phyloP scores from a whole-genome alignment of 768 basidiomycete species.

The Agaricus blazei region DNA sequence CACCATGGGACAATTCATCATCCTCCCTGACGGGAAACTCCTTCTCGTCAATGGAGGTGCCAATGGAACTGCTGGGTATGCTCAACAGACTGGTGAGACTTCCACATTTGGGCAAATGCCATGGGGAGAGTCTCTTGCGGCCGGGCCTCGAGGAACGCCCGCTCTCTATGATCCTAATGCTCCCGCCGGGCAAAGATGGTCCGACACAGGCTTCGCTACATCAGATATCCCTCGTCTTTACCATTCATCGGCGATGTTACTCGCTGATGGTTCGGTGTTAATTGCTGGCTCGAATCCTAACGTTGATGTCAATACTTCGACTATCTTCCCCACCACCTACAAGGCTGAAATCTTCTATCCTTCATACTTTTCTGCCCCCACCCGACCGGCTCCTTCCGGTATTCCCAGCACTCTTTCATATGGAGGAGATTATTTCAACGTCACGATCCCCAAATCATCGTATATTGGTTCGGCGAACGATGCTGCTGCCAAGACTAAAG shows the following conservation, averaged over 20 bases:
- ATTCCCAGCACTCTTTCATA: slow-evolving; percentile 76
- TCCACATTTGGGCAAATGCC: slow-evolving; percentile 50
- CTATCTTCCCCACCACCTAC: slow-evolving; percentile 72
- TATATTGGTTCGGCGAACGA: slow-evolving; percentile 65
- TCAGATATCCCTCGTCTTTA: slow-evolving; percentile 78
- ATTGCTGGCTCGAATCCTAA: slow-evolving; percentile 95
- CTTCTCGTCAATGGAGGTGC: slow-evolving; percentile 76
- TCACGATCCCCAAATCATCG: slow-evolving; percentile 60
- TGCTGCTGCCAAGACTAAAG: slow-evolving; percentile 68
- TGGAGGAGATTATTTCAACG: slow-evolving; percentile 76
- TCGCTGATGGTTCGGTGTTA: slow-evolving; percentile 82
- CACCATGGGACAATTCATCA: slow-evolving; percentile 91
- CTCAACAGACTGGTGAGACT: slow-evolving; percentile 49
- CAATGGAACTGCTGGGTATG: slow-evolving; percentile 89
- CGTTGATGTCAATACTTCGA: slow-evolving; percentile 65
- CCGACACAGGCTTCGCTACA: slow-evolving; percentile 53
- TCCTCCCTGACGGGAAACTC: slow-evolving; percentile 73
- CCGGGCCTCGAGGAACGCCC: slow-evolving; percentile 76
- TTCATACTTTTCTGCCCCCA: slow-evolving; percentile 67
- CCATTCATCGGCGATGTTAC: slow-evolving; percentile 87
- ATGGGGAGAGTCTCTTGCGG: slow-evolving; percentile 66
- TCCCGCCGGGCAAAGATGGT: slow-evolving; percentile 70
- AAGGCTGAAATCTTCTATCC: slow-evolving; percentile 90
- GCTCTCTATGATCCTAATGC: slow-evolving; percentile 79
- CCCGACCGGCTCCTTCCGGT: slow-evolving; percentile 65